A percentile compares a stretch with the other conserved stretches of the same genome.
Conservation (phyloP, 176 grass and related monocot genomes). For the Carex scoparia region DNA sequence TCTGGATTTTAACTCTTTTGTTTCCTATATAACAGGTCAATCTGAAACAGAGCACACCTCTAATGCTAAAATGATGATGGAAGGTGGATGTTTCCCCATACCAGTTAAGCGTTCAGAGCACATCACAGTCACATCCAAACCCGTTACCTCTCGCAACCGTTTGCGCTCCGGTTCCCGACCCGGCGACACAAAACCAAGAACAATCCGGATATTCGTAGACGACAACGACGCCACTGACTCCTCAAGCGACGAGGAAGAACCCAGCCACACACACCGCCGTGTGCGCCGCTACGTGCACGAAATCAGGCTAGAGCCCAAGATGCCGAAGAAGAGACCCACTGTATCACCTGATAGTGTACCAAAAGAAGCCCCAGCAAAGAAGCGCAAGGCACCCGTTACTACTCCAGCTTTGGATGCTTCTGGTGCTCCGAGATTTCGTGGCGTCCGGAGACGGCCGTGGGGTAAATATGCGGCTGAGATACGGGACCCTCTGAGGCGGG, state of each 20-base stretch:
- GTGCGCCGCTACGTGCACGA: slow-evolving; percentile 83
- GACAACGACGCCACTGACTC: slow-evolving; percentile 91
- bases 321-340: not conserved
- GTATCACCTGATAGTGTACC: not conserved
- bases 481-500: slow-evolving; percentile 72
- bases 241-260: slow-evolving; percentile 47
- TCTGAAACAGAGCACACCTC: not conserved
- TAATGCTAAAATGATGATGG: slow-evolving; percentile 31
- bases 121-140: slow-evolving; percentile 45
- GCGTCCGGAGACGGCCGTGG: slow-evolving; percentile 79
- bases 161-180: not conserved
- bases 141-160: not conserved
- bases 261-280: slow-evolving; percentile 4
- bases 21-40: slow-evolving; percentile 1
- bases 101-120: slow-evolving; percentile 64
- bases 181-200: not conserved
- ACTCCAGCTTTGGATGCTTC: slow-evolving; percentile 17
- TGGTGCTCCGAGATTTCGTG: slow-evolving; percentile 63
- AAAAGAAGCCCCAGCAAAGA: slow-evolving; percentile 19
- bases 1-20: not conserved
- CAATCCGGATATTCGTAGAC: slow-evolving; percentile 60
- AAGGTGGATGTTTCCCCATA: slow-evolving; percentile 30
- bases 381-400: slow-evolving; percentile 4
- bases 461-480: slow-evolving; percentile 99
- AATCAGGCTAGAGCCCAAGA: slow-evolving; percentile 43